Base-by-base conservation (phyloP, 2,329 filamentous ascomycete species). In the Apiospora malaysiana region DNA sequence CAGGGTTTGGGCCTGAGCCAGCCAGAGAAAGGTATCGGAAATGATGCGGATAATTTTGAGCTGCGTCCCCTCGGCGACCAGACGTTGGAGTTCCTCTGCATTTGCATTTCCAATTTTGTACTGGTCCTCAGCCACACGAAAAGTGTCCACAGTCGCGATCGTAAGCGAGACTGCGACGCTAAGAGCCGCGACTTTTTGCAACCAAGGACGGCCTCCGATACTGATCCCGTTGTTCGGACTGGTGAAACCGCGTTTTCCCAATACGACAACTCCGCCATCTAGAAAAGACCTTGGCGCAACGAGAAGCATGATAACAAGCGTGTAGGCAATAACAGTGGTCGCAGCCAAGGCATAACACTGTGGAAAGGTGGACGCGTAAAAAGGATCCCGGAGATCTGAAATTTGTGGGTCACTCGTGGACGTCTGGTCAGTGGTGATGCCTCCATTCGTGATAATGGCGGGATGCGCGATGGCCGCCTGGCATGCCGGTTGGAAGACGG, bases 271-370 rank as follows among this genome's bases (percentile, higher is more conserved):
- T 27, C 94, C 94, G 69, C 94, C 94, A 71, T 97, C 91, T 73
- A 97, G 91, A 80, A 96, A 97, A 4, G 96, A 97, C 68, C 95
- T 91, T n/a, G 95, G 95, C 0, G 94, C 97, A 76, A 98, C 94
- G 78, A 97, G 90, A 47, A 98, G 90, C 88, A 98, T 97, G 73
- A 97, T 93, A 75, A 98, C 92, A 66, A 98, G 89, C 79, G 97
- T 92, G 83, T 97, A 98, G 67, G 94, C 92, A 68, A 97, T 92
- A 70, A 97, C 92, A 0, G 95, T 98, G 23, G 94, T 94, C 21
- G 94, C 93, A 70, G 94, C 94, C 69, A 98, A 92, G 65, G 95
- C 95, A 79, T 98, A 99, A 77, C 93, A 92, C 81, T 97, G 94
- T 18, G 96, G 95, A 63, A 96, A 95, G 25, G 94, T 94, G 47